These are phyloP conservation scores for Penicillium coffeae DNA, from an alignment of 495 filamentous ascomycete genomes.

Conservation along the genomic window DNA sequence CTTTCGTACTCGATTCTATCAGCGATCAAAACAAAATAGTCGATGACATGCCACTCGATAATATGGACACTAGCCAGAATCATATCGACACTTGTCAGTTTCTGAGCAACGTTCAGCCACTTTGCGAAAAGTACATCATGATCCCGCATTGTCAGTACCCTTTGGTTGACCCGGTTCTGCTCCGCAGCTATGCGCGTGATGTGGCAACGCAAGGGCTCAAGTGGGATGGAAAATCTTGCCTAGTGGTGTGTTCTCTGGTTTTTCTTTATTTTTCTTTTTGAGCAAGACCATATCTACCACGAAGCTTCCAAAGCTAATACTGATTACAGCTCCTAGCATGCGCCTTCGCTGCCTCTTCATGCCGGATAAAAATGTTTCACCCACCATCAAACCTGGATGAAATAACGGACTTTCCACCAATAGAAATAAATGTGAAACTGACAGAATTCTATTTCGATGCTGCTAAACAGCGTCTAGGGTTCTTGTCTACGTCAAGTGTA, in stretches of 20 bases:
- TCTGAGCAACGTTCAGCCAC: conserved; percentile 17
- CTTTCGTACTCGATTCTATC: conserved; percentile 24
- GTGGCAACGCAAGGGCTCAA: conserved; percentile 22
- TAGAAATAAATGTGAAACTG: conserved; percentile 18
- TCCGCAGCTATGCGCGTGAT: conserved; percentile 22
- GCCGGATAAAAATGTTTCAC: conserved; percentile 15
- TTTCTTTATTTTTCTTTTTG: not conserved
- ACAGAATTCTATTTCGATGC: conserved; percentile 27
- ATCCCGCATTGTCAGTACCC: conserved; percentile 21
- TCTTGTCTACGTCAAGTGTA: conserved; percentile 18
- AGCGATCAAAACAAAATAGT: conserved; percentile 10
- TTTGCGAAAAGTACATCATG: conserved; percentile 18
- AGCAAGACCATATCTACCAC: too few species aligned
- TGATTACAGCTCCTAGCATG: conserved; percentile 21
- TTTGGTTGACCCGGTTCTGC: conserved; percentile 17
- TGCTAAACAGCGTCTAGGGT: conserved; percentile 25
- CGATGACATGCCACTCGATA: not conserved
- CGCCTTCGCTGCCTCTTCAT: conserved; percentile 20
- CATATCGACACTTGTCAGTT: conserved; percentile 10
- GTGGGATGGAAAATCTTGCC: conserved; percentile 27
- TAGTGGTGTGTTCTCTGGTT: conserved; percentile 19
- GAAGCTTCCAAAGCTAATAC: not conserved
- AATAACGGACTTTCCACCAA: conserved; percentile 14
- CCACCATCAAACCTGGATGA: conserved; percentile 13
- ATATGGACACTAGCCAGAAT: too few species aligned